Evolutionary conservation across 2,329 filamentous ascomycete species (phyloP).

Genomic region (Aureobasidium lini): DNA sequence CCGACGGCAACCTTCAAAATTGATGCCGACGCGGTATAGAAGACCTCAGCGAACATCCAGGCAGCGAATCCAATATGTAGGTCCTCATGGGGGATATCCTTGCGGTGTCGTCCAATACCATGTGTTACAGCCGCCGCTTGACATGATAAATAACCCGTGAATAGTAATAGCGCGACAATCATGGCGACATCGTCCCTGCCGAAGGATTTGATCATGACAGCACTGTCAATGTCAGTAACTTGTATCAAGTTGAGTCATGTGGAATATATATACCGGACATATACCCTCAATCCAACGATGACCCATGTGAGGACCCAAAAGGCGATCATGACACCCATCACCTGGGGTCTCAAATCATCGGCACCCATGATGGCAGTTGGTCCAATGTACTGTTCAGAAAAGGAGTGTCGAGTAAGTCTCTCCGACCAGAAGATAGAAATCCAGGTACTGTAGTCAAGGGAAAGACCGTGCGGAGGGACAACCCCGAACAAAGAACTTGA

Average conservation of each 20-base stretch:
- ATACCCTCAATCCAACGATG: conserved; percentile 10
- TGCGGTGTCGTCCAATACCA: conserved; percentile 27
- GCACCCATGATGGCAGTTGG: background rate
- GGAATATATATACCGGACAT: conserved; percentile 15
- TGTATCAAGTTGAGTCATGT: background rate
- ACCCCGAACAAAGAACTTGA: background rate
- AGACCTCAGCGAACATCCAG: conserved; percentile 46
- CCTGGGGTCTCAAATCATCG: conserved; percentile 3
- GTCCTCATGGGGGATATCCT: conserved; percentile 19
- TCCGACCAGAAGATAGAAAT: background rate
- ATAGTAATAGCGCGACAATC: conserved; percentile 25
- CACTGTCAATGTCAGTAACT: conserved; percentile 15
- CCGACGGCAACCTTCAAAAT: conserved; percentile 43
- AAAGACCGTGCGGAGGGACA: background rate
- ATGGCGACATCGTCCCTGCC: conserved; percentile 30
- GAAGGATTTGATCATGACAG: conserved; percentile 25
- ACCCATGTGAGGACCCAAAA: conserved; percentile 9
- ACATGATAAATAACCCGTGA: conserved; percentile 28
- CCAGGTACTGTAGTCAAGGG: background rate
- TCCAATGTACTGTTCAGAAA: background rate
- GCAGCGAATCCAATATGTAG: conserved; percentile 16
- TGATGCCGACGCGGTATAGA: conserved; percentile 40
- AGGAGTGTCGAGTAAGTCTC: background rate
- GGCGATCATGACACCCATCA: background rate
- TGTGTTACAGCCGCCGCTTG: conserved; percentile 27